phyloP scores from a whole-genome alignment of 2,329 filamentous ascomycete species.

The Aspergillus piperis region DNA sequence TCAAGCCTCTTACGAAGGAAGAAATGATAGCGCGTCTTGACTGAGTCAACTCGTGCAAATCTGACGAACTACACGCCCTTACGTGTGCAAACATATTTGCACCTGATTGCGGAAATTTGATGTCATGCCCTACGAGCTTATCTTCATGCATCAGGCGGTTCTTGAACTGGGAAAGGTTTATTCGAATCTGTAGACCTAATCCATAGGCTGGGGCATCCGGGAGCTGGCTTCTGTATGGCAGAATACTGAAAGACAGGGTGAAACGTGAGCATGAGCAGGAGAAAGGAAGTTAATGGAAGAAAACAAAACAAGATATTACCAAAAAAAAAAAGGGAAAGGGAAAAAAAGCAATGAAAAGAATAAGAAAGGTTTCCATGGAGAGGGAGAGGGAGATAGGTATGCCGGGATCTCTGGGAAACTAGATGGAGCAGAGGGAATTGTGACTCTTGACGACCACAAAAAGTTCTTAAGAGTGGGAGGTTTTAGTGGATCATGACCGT shows the following conservation, averaged over 20 bases:
- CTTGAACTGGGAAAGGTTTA: slow-evolving; percentile 33
- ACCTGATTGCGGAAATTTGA: slow-evolving; percentile 33
- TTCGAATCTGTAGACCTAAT: slow-evolving; percentile 32
- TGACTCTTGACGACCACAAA: slow-evolving; percentile 28
- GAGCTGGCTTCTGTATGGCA: slow-evolving; percentile 27
- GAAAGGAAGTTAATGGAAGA: slow-evolving; percentile 18
- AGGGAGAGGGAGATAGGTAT: too few relatives aligned
- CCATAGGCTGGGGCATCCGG: slow-evolving; percentile 26
- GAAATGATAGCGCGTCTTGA: slow-evolving; percentile 98
- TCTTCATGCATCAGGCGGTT: slow-evolving; percentile 36
- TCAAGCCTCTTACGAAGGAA: slow-evolving; percentile 85
- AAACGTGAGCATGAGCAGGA: slow-evolving; percentile 16
- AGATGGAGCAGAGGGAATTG: slow-evolving; percentile 12
- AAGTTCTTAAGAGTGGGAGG: slow-evolving; percentile 25
- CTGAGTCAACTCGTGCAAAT: slow-evolving; percentile 57
- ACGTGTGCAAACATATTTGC: slow-evolving; percentile 36
- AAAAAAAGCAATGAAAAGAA: not conserved
- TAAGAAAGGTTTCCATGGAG: slow-evolving; percentile 5
- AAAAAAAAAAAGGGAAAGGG: slow-evolving; percentile 5
- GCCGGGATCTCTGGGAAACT: not conserved
- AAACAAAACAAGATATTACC: slow-evolving; percentile 10
- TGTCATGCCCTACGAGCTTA: slow-evolving; percentile 30
- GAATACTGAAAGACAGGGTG: slow-evolving; percentile 15
- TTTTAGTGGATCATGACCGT: slow-evolving; percentile 32
- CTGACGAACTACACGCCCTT: slow-evolving; percentile 43